Evolutionary conservation across 1,139 yeast genomes (phyloP), one percentile per base, ranked within the genome.

Genomic region (Casaregolazyma suthepensis): DNA sequence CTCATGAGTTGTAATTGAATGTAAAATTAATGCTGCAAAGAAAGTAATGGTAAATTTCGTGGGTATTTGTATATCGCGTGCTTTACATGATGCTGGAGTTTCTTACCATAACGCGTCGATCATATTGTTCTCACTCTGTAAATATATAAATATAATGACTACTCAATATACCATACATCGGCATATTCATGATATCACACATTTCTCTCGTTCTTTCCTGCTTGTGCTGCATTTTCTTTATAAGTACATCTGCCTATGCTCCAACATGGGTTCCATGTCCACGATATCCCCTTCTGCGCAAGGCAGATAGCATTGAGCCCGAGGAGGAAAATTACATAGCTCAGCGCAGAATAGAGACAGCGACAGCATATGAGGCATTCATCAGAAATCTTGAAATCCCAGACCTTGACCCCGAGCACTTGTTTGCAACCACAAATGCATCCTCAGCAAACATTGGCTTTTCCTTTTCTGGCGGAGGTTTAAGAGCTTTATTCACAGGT

Each of bases 391-490:
- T 52, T 5, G 46, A 48, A 5, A 55, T 57, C 35, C 59, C 59
- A 2, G 71, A 68, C 1, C 69, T 78, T 52, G 70, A 75, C 55
- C 59, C 67, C 18, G 61, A 66, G 3, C 40, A 54, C 5, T 70
- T 71, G 48, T 53, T 63, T n/a, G 52, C 57, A 10, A 57, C 13
- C 15, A 26, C 37, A 10, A 22, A 67, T 1, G 53, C 66, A 2
- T 53, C 65, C 3, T 43, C 46, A 9, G 50, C 40, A 6, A 50
- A 43, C 18, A 71, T 82, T 13, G 85, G 83, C 0, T 57, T 83
- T 9, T 82, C 87, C 0, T 65, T 85, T 29, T 83, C 90, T 4
- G 93, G 93, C 3, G 93, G 93, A 10, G 89, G 90, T 0, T 83
- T 81, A 60, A 70, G 91, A 56, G 79, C 91, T 1, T 79, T 85